Evolutionary conservation across 139 green algal species (phyloP).

Genomic region (Desmodesmus armatus): DNA sequence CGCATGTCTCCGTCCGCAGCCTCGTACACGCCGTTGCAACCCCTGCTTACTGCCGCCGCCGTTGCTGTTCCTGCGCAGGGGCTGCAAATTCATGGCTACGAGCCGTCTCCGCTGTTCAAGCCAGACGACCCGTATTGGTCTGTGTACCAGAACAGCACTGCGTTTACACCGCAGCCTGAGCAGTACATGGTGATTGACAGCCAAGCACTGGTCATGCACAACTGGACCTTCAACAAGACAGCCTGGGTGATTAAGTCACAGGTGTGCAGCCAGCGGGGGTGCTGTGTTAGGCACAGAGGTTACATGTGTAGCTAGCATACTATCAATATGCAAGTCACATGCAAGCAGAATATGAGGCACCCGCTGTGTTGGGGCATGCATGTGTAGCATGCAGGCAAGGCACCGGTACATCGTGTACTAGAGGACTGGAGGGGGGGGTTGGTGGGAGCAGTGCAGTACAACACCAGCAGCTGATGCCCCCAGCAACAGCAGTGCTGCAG

Average conservation of each 20-base stretch:
- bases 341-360: no score
- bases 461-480: no score
- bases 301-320: no score
- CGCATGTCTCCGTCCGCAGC: no score
- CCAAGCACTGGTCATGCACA: slow-evolving; percentile 19
- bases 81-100: slow-evolving; percentile 42
- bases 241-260: slow-evolving; percentile 27
- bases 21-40: background rate
- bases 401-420: no score
- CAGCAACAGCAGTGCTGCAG: no score
- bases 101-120: slow-evolving; percentile 43
- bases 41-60: background rate
- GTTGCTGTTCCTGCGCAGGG: slow-evolving; percentile 35
- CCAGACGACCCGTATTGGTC: slow-evolving; percentile 45
- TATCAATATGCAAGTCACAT: no score
- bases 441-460: no score
- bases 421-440: no score
- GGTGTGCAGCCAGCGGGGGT: background rate
- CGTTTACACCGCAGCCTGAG: slow-evolving; percentile 3
- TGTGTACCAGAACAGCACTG: background rate
- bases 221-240: slow-evolving; percentile 42
- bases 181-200: background rate
- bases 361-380: no score
- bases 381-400: no score
- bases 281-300: background rate